These are phyloP conservation scores for Elsinoe necatrix DNA, from an alignment of 2,329 filamentous ascomycete species.

Conservation along the genomic window DNA sequence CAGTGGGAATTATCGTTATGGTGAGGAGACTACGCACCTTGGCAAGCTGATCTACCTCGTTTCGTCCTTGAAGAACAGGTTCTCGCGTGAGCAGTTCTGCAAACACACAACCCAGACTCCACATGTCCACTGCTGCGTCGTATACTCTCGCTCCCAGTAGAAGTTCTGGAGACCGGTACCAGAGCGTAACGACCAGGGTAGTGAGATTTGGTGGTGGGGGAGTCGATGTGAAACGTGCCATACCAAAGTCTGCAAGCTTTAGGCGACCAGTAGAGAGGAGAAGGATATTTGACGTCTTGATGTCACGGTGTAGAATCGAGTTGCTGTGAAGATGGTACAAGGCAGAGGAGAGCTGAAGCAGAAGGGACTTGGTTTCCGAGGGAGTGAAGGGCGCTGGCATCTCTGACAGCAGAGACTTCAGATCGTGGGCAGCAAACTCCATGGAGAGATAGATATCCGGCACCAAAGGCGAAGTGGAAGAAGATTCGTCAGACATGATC, in stretches of 20 bases:
- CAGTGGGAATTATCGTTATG: conserved; percentile 12
- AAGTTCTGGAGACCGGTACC: conserved; percentile 90
- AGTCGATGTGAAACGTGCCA: conserved; percentile 82
- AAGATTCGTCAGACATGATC: conserved; percentile 39
- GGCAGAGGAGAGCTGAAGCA: conserved; percentile 72
- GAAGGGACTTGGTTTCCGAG: conserved; percentile 84
- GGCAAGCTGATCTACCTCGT: conserved; percentile 83
- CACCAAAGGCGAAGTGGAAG: conserved; percentile 49
- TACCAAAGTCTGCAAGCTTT: conserved; percentile 96
- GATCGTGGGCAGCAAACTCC: conserved; percentile 94
- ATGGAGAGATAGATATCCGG: conserved; percentile 79
- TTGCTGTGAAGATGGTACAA: conserved; percentile 77
- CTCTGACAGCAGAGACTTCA: conserved; percentile 84
- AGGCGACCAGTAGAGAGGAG: conserved; percentile 91
- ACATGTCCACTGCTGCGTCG: conserved; percentile 92
- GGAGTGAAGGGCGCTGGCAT: conserved; percentile 91
- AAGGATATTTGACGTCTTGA: conserved; percentile 88
- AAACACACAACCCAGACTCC: conserved; percentile 97
- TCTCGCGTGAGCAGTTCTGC: conserved; percentile 79
- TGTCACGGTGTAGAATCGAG: conserved; percentile 76
- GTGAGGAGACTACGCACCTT: conserved; percentile 38
- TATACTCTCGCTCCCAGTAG: conserved; percentile 91
- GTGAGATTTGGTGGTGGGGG: conserved; percentile 69
- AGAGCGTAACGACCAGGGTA: conserved; percentile 88
- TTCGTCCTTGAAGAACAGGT: conserved; percentile 76